phyloP scores from a whole-genome alignment of 2,329 filamentous ascomycete genomes.

The Penicillium sp. region DNA sequence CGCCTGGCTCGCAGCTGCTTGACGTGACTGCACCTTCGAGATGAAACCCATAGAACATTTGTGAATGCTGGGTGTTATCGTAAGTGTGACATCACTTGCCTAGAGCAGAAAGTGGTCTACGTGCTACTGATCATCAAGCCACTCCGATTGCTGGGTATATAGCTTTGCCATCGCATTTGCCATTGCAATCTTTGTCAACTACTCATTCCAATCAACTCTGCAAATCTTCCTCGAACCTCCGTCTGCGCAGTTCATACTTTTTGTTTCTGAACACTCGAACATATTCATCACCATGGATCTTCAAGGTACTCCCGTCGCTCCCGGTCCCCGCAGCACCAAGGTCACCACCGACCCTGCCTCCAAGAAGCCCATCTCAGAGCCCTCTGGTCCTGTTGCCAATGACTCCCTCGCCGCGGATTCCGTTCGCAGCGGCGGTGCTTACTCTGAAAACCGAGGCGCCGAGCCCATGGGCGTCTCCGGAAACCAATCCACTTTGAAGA shows the following conservation, averaged over 20 bases:
- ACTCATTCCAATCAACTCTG: background rate
- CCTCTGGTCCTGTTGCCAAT: slow-evolving; percentile 62
- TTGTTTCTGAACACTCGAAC: background rate
- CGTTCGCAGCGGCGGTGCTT: slow-evolving; percentile 59
- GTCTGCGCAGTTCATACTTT: background rate
- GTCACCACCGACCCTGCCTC: slow-evolving; percentile 52
- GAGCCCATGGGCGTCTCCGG: slow-evolving; percentile 54
- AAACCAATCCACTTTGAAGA: slow-evolving; percentile 58
- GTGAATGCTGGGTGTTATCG: slow-evolving; percentile 14
- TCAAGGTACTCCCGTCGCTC: slow-evolving; percentile 41
- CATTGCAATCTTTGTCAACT: background rate
- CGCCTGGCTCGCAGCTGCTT: slow-evolving; percentile 7
- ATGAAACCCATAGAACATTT: slow-evolving; percentile 15
- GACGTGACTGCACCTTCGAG: slow-evolving; percentile 18
- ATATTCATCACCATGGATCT: slow-evolving; percentile 40
- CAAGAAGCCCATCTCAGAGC: slow-evolving; percentile 61
- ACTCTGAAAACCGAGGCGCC: slow-evolving; percentile 61
- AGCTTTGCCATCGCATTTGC: slow-evolving; percentile 17
- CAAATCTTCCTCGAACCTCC: background rate
- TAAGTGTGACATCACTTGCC: slow-evolving; percentile 38
- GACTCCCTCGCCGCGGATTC: slow-evolving; percentile 81
- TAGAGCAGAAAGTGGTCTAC: background rate
- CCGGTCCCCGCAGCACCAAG: slow-evolving; percentile 39
- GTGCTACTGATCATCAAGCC: background rate
- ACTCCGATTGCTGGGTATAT: slow-evolving; percentile 22